Percentiles rank a stretch among this genome's conserved stretches.
Evolutionary conservation across 306 rosid genomes (phyloP).

Genomic region (Casuarina equisetifolia): DNA sequence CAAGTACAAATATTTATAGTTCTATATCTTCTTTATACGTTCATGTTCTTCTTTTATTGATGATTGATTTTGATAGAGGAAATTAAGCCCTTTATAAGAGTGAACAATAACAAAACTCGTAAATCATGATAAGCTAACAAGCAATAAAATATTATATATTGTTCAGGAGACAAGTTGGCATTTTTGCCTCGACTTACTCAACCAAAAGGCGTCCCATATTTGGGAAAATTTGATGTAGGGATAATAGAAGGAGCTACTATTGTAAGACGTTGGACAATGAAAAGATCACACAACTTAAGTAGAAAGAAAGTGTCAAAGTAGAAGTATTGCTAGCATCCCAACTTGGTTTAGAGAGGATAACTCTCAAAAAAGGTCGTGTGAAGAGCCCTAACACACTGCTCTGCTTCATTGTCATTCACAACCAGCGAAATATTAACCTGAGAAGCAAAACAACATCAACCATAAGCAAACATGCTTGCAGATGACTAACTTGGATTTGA

Average conservation of each 20-base stretch:
- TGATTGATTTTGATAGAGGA: too few relatives aligned
- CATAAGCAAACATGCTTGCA: too few relatives aligned
- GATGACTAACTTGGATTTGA: too few relatives aligned
- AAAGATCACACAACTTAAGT: neutral
- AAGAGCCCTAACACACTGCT: slow-evolving; percentile 80
- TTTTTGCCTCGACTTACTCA: neutral
- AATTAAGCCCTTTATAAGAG: too few relatives aligned
- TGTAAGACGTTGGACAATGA: neutral
- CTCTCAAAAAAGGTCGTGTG: slow-evolving; percentile 62
- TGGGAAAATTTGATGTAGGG: neutral
- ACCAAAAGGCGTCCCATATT: neutral
- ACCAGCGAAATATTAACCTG: slow-evolving; percentile 95
- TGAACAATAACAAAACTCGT: too few relatives aligned
- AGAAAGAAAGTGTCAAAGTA: neutral
- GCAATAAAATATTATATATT: neutral
- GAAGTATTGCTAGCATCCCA: slow-evolving; percentile 43
- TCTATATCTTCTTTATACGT: too few relatives aligned
- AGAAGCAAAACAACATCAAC: neutral
- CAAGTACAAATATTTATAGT: too few relatives aligned
- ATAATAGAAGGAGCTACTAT: neutral
- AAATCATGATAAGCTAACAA: neutral
- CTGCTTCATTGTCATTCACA: slow-evolving; percentile 84
- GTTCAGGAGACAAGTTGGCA: neutral
- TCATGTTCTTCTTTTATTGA: too few relatives aligned
- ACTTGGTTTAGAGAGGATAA: slow-evolving; percentile 33